These are phyloP conservation scores for Hamigera avellanea DNA, from an alignment of 495 filamentous ascomycete genomes.

Conservation along the genomic window DNA sequence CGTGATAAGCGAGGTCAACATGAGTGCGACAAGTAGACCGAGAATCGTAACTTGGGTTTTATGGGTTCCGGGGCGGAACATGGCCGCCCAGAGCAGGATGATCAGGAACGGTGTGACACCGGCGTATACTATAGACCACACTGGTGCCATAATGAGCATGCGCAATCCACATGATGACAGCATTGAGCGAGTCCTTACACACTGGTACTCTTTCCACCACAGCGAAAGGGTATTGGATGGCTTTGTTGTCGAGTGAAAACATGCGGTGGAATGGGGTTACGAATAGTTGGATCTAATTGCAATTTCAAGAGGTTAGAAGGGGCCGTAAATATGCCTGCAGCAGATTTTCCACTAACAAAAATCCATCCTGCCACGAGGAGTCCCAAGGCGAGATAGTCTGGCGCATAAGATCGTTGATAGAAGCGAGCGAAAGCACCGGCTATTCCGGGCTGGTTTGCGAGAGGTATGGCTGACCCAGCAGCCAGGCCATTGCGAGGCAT, in stretches of 20 bases:
- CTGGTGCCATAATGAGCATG: conserved; percentile 20
- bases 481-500: conserved; percentile 24
- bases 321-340: not conserved
- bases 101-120: conserved; percentile 55
- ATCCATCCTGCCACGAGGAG: conserved; percentile 56
- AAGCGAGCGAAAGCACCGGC: conserved; percentile 30
- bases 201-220: conserved; percentile 76
- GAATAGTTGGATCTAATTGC: conserved; percentile 58
- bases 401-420: conserved; percentile 62
- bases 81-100: conserved; percentile 52
- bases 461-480: conserved; percentile 17
- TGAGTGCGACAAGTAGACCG: conserved; percentile 62
- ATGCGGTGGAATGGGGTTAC: conserved; percentile 77
- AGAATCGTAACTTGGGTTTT: conserved; percentile 81
- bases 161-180: conserved; percentile 1
- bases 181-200: conserved; percentile 30
- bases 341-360: conserved; percentile 32
- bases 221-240: conserved; percentile 80
- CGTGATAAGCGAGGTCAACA: conserved; percentile 73
- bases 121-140: conserved; percentile 65
- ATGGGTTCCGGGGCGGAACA: conserved; percentile 50
- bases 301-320: too few species aligned
- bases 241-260: conserved; percentile 64
- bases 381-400: conserved; percentile 74
- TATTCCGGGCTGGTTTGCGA: conserved; percentile 18